Conservation (phyloP, 2,329 filamentous ascomycete genomes). For the Reticulascus tulasneorum region DNA sequence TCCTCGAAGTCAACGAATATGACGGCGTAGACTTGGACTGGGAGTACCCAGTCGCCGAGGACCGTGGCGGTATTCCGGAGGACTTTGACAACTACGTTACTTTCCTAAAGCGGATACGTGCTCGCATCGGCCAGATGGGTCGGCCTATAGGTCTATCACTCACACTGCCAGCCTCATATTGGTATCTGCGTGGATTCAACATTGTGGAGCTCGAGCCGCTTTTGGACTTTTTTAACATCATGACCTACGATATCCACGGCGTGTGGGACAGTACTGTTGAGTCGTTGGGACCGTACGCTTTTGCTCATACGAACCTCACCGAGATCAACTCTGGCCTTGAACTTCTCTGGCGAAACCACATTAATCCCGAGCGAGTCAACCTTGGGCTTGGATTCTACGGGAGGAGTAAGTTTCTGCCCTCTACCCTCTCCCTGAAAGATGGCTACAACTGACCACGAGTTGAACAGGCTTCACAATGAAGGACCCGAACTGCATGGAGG, state of each 20-base stretch:
- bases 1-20: slow-evolving; percentile 18
- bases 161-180: slow-evolving; percentile 10
- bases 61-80: slow-evolving; percentile 9
- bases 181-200: slow-evolving; percentile 8
- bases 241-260: slow-evolving; percentile 25
- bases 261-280: slow-evolving; percentile 29
- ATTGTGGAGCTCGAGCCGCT: slow-evolving; percentile 1
- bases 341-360: slow-evolving; percentile 42
- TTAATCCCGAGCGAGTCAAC: slow-evolving; percentile 35
- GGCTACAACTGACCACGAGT: too few relatives aligned
- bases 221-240: slow-evolving; percentile 23
- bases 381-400: slow-evolving; percentile 45
- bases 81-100: slow-evolving; percentile 14
- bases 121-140: background rate
- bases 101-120: slow-evolving; percentile 37
- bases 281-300: slow-evolving; percentile 26
- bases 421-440: slow-evolving; percentile 29
- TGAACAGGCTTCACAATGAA: slow-evolving; percentile 23
- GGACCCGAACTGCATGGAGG: slow-evolving; percentile 18
- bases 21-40: slow-evolving; percentile 24
- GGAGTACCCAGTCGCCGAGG: slow-evolving; percentile 16
- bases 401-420: slow-evolving; percentile 20
- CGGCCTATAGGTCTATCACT: slow-evolving; percentile 15
- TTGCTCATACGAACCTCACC: slow-evolving; percentile 41
- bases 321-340: slow-evolving; percentile 39